Base-by-base conservation (phyloP, 768 basidiomycete species). In the Kwoniella shandongensis region DNA sequence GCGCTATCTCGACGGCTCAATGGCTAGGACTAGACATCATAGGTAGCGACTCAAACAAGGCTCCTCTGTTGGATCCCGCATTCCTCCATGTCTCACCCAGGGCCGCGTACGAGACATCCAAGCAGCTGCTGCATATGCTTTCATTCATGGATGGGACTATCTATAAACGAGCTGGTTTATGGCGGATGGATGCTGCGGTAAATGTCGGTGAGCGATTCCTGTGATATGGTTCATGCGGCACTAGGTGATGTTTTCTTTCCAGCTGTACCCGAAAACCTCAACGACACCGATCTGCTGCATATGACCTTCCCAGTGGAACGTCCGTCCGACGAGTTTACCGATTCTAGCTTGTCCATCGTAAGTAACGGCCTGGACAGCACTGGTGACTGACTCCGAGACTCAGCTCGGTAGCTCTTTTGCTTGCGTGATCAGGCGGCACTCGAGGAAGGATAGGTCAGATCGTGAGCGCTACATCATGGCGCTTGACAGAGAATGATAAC, bases 61-160 rank as follows among this genome's bases (percentile, higher is more conserved):
- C 29, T 1, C 46, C 30, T 12, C 10, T 23, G 5, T 5, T 18
- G 12, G 55, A 62, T 38, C 47, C 38, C 3, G 49, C 55, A 10
- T 29, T 62, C 13, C 17, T n/a, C 5, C 26, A 1, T 15, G 15
- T 57, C 8, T 6, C 32, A 12, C 40, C 30, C 4, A 4, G 15
- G 3, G 50, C 44, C 4, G 30, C 29, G 4, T 17, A 51, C 12
- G 54, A 62, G 35, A 20, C 51, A 13, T 57, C 49, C 44, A 57
- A 44, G 41, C 54, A 51, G 26, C 50, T 62, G 25, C 47, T 51
- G 17, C 61, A 62, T 27, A 51, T 57, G 44, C 30, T 62, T 4
- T 36, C 40, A 6, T 62, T 62, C 23, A 10, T 57, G 35, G 61
- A 62, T 36, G 61, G 61, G 6, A 47, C 61, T 4, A 62, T 53